phyloP scores from a whole-genome alignment of 306 rosid species.

The Fragaria vesca region DNA sequence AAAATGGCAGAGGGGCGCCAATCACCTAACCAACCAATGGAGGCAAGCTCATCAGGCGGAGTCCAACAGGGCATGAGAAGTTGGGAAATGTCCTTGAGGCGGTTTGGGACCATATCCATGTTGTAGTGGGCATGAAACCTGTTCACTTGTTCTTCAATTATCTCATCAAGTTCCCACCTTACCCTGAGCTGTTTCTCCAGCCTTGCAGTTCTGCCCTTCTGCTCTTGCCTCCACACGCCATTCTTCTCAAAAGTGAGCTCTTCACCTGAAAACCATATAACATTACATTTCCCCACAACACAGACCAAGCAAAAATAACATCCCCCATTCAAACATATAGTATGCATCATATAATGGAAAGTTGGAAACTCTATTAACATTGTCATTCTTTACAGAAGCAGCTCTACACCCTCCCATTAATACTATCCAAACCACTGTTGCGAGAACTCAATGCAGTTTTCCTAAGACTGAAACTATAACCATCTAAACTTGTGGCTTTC shows the following conservation, averaged over 20 bases:
- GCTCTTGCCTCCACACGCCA: conserved; percentile 39
- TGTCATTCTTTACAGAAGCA: background rate
- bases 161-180: conserved; percentile 44
- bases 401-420: background rate
- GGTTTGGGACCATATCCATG: conserved; percentile 34
- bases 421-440: background rate
- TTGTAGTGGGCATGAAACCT: conserved; percentile 39
- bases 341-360: background rate
- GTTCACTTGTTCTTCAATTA: conserved; percentile 44
- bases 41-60: conserved; percentile 33
- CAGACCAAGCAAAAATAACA: background rate
- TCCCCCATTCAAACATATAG: background rate
- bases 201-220: conserved; percentile 34
- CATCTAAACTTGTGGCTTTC: background rate
- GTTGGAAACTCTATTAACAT: background rate
- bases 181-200: conserved; percentile 42
- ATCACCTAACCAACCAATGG: conserved; percentile 43
- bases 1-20: conserved; percentile 51
- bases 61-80: conserved; percentile 42
- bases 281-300: background rate
- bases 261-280: conserved; percentile 21
- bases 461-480: background rate
- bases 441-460: background rate
- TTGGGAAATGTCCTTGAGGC: conserved; percentile 37
- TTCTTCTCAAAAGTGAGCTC: conserved; percentile 36